Percentiles rank a stretch among this genome's conserved stretches.
Conservation (phyloP, 108 stramenopile genomes). For the Epipyxis sp. region DNA sequence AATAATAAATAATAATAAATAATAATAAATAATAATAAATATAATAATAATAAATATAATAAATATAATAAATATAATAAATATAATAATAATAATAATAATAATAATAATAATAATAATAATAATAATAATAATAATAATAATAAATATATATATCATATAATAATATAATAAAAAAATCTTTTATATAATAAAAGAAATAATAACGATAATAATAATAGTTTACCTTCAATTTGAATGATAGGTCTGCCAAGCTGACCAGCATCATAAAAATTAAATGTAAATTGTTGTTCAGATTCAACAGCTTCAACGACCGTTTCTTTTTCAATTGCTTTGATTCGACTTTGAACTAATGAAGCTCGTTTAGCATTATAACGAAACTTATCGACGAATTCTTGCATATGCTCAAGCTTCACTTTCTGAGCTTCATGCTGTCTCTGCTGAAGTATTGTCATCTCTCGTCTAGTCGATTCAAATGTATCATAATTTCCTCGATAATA, state of each 20-base stretch:
- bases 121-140: too few species aligned
- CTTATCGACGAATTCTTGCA: constrained; percentile 98
- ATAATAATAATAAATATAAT: too few species aligned
- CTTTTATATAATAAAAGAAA: too few species aligned
- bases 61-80: too few species aligned
- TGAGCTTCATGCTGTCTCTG: constrained; percentile 87
- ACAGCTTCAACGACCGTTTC: constrained; percentile 69
- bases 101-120: too few species aligned
- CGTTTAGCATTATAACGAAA: constrained; percentile 91
- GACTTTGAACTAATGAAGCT: constrained; percentile 82
- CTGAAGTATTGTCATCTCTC: constrained; percentile 73
- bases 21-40: too few species aligned
- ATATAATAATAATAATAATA: too few species aligned
- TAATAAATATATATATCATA: too few species aligned
- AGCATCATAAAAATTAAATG: constrained; percentile 82
- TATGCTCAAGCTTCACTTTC: constrained; percentile 83
- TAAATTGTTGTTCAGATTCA: constrained; percentile 44
- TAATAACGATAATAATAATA: too few species aligned
- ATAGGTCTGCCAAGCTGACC: constrained; percentile 83
- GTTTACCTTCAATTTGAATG: constrained; percentile 87
- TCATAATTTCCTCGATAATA: constrained; percentile 95
- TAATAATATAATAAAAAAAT: too few species aligned
- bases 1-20: too few species aligned
- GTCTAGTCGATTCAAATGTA: constrained; percentile 76
- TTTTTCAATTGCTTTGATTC: constrained; percentile 94